Conservation (phyloP, 306 rosid genomes). For the Oemleria cerasiformis region DNA sequence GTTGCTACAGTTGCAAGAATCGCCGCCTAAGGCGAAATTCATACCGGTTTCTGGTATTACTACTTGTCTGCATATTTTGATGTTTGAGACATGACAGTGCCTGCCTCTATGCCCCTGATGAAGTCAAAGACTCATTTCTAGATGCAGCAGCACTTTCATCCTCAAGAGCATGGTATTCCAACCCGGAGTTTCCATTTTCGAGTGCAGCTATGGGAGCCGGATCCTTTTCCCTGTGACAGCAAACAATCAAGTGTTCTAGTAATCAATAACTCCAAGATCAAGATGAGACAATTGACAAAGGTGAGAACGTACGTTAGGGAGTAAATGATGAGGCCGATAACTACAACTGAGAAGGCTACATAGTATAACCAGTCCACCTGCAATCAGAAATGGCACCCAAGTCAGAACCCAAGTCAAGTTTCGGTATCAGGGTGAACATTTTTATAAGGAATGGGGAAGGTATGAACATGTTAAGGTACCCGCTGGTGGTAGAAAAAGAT, state of each 20-base stretch:
- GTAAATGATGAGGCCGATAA: conserved; percentile 50
- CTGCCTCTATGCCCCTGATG: conserved; percentile 14
- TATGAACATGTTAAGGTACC: conserved; percentile 15
- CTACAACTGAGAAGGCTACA: conserved; percentile 42
- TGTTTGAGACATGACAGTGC: neutral
- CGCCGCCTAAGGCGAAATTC: neutral
- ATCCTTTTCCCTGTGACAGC: conserved; percentile 39
- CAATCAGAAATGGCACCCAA: neutral
- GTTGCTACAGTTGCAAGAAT: neutral
- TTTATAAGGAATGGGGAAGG: neutral
- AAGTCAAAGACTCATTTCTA: conserved; percentile 23
- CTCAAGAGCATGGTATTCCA: conserved; percentile 35
- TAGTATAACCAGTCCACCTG: conserved; percentile 73
- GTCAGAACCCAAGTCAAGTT: conserved; percentile 7
- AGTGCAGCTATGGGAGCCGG: conserved; percentile 15
- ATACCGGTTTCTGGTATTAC: neutral
- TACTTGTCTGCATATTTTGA: neutral
- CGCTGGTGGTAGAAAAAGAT: conserved; percentile 33
- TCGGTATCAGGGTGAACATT: neutral
- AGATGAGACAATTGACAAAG: neutral
- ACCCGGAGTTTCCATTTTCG: conserved; percentile 29
- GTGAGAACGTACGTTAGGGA: conserved; percentile 43
- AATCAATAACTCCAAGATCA: neutral
- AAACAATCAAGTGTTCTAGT: neutral
- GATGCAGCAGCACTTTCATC: conserved; percentile 27